Percentiles rank a stretch among this genome's conserved stretches.
phyloP scores from a whole-genome alignment of 257 asterid species.

The Agastache rugosa region DNA sequence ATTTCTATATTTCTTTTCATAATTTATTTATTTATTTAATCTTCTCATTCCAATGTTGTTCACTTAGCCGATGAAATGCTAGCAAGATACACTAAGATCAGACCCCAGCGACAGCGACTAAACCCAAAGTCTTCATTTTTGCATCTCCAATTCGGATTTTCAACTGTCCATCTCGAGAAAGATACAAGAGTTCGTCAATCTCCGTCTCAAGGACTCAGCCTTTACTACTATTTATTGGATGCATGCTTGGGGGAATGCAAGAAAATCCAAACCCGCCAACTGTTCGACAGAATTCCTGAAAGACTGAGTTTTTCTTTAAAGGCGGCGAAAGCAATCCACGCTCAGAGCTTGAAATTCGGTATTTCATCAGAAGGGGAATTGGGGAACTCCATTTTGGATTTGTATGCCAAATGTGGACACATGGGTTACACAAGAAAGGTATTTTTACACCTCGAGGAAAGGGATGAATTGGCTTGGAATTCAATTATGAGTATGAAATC shows the following conservation, averaged over 20 bases:
- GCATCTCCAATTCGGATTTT: conserved; percentile 41
- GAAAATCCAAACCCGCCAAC: conserved; percentile 59
- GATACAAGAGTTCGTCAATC: conserved; percentile 26
- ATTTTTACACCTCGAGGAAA: conserved; percentile 53
- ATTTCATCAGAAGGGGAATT: conserved; percentile 54
- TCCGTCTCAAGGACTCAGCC: conserved; percentile 27
- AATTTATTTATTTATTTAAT: too few relatives aligned
- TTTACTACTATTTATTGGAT: conserved; percentile 41
- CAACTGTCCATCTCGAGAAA: conserved; percentile 41
- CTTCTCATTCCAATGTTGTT: background rate
- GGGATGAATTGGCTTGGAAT: conserved; percentile 79
- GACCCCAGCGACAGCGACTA: conserved; percentile 32
- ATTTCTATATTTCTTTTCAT: too few relatives aligned
- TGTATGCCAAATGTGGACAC: conserved; percentile 83
- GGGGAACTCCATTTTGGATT: conserved; percentile 79
- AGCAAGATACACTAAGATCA: conserved; percentile 30
- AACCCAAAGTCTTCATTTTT: conserved; percentile 25
- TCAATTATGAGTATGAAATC: conserved; percentile 79
- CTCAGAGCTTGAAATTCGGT: conserved; percentile 58
- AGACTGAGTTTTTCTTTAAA: conserved; percentile 45
- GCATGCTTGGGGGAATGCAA: conserved; percentile 67
- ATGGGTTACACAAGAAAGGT: conserved; percentile 57
- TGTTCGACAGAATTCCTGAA: conserved; percentile 71
- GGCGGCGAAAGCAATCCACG: conserved; percentile 59
- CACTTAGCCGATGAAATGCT: conserved; percentile 55